Percentiles rank a stretch among this genome's conserved stretches.
Evolutionary conservation across 192 early-diverging fungal species (phyloP).

Genomic region (Backusella mclennaniae): DNA sequence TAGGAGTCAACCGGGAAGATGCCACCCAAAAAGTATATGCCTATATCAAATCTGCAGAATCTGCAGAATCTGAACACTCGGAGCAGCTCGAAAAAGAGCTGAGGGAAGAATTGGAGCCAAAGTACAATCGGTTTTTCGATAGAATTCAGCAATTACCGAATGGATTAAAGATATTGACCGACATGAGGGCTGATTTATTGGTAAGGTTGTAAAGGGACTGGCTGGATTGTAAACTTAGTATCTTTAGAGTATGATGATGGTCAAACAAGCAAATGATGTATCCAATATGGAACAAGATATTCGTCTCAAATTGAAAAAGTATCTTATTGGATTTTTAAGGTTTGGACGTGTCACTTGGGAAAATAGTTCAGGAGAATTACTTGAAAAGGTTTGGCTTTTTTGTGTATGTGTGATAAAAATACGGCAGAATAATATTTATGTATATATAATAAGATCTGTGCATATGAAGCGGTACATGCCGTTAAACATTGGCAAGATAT

Average conservation of each 20-base stretch:
- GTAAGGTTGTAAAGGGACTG: constrained; percentile 29
- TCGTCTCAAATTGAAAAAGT: constrained; percentile 66
- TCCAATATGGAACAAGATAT: constrained; percentile 60
- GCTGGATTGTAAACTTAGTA: not conserved
- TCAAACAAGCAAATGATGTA: constrained; percentile 3
- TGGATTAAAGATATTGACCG: constrained; percentile 78
- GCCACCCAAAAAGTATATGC: constrained; percentile 26
- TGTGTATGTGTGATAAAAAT: not conserved
- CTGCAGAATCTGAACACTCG: not conserved
- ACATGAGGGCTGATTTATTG: constrained; percentile 75
- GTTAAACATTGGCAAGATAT: constrained; percentile 79
- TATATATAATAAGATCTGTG: constrained; percentile 49
- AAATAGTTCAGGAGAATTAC: constrained; percentile 62
- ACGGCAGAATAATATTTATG: not conserved
- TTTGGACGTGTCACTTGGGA: constrained; percentile 84
- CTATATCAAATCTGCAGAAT: constrained; percentile 25
- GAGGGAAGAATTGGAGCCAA: constrained; percentile 64
- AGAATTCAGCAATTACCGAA: constrained; percentile 73
- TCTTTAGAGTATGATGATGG: not conserved
- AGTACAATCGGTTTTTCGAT: constrained; percentile 73
- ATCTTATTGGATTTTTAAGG: constrained; percentile 75
- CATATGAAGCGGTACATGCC: constrained; percentile 91
- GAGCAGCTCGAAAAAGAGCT: constrained; percentile 54
- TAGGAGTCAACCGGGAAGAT: constrained; percentile 44
- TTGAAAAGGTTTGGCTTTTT: constrained; percentile 68